phyloP scores from a whole-genome alignment of 352 stramenopile species.

The Phytophthora rubi region DNA sequence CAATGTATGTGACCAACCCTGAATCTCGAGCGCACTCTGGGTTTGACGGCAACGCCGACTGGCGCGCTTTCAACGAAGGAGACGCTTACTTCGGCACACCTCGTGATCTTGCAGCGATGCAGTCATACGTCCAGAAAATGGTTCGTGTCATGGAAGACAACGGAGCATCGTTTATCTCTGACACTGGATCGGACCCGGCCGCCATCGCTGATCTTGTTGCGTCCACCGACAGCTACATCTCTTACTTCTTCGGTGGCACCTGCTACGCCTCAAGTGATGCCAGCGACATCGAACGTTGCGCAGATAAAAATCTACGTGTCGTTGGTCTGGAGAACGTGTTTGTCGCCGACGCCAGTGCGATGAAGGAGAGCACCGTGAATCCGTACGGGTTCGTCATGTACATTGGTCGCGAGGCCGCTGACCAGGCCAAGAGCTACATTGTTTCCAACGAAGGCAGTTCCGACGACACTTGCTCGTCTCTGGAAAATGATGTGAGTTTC shows the following conservation, averaged over 20 bases:
- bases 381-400: conserved; percentile 84
- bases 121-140: conserved; percentile 54
- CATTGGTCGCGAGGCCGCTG: conserved; percentile 58
- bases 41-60: conserved; percentile 53
- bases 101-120: conserved; percentile 65
- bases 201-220: conserved; percentile 50
- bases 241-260: conserved; percentile 73
- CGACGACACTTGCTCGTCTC: conserved; percentile 27
- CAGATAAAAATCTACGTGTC: conserved; percentile 61
- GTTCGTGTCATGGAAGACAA: conserved; percentile 36
- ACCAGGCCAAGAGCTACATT: conserved; percentile 48
- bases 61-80: conserved; percentile 45
- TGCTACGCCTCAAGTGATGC: conserved; percentile 65
- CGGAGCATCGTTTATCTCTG: conserved; percentile 56
- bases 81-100: conserved; percentile 48
- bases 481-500: conserved; percentile 54
- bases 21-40: conserved; percentile 47
- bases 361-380: conserved; percentile 67
- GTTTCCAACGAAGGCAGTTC: conserved; percentile 10
- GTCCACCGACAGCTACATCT: conserved; percentile 41
- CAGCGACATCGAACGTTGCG: conserved; percentile 55
- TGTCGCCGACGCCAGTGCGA: conserved; percentile 59
- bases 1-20: conserved; percentile 71
- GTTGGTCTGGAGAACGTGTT: conserved; percentile 69
- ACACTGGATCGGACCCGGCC: conserved; percentile 31